Conservation (phyloP, 2,329 filamentous ascomycete species). For the Talaromyces pinophilus region DNA sequence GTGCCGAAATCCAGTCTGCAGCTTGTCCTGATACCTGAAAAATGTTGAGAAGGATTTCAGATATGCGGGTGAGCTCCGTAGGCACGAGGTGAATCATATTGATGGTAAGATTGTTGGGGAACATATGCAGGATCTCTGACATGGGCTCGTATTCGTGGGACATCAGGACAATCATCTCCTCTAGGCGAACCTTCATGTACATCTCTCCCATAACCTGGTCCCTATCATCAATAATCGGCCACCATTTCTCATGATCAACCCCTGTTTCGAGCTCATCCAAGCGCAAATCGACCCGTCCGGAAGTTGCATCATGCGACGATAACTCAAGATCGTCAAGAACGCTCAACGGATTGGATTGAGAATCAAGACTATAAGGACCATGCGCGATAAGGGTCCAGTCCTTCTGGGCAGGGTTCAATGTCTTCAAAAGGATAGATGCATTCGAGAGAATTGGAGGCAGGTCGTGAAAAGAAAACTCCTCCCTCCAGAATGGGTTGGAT, state of each 20-base stretch:
- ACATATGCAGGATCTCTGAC: slow-evolving; percentile 79
- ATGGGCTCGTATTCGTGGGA: slow-evolving; percentile 81
- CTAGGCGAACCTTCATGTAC: slow-evolving; percentile 77
- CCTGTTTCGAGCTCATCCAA: slow-evolving; percentile 76
- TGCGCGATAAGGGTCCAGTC: slow-evolving; percentile 53
- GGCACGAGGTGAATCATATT: slow-evolving; percentile 80
- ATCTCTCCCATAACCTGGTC: slow-evolving; percentile 79
- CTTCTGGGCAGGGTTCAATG: slow-evolving; percentile 50
- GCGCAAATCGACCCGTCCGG: slow-evolving; percentile 71
- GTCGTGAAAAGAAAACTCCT: slow-evolving; percentile 51
- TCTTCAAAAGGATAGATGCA: slow-evolving; percentile 49
- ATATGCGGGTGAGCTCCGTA: slow-evolving; percentile 73
- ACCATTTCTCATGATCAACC: slow-evolving; percentile 84
- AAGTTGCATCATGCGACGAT: slow-evolving; percentile 49
- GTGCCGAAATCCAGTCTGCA: slow-evolving; percentile 84
- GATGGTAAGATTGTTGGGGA: slow-evolving; percentile 77
- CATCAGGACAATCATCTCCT: slow-evolving; percentile 87
- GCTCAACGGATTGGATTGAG: slow-evolving; percentile 43
- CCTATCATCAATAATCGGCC: slow-evolving; percentile 74
- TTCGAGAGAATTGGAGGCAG: slow-evolving; percentile 51
- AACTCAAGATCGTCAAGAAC: slow-evolving; percentile 50
- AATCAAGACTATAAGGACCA: slow-evolving; percentile 45
- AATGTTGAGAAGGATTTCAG: slow-evolving; percentile 87
- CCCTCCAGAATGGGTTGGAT: slow-evolving; percentile 51
- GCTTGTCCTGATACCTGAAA: slow-evolving; percentile 88